A percentile compares a stretch with the other conserved stretches of the same genome.
Evolutionary conservation across 139 green algal genomes (phyloP).

Genomic region (Coelastrella sp.): DNA sequence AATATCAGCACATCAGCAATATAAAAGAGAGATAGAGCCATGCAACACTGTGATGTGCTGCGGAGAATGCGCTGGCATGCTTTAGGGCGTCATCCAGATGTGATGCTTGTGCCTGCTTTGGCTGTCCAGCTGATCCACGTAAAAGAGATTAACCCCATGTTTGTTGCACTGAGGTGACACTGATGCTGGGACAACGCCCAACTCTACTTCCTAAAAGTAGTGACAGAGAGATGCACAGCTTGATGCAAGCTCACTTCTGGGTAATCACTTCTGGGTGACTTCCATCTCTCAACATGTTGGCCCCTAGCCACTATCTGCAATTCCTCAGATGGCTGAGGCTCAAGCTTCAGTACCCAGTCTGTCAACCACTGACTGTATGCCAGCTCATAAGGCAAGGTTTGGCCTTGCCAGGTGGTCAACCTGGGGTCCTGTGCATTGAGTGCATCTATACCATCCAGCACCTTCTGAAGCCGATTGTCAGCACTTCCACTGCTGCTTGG

Average conservation of each 20-base stretch:
- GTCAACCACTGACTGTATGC: slow-evolving; percentile 47
- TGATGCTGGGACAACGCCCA: too few species aligned
- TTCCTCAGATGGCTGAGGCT: slow-evolving; percentile 55
- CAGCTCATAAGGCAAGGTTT: slow-evolving; percentile 59
- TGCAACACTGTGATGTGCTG: too few species aligned
- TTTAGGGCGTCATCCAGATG: too few species aligned
- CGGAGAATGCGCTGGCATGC: too few species aligned
- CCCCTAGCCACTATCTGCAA: slow-evolving; percentile 34
- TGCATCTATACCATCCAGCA: slow-evolving; percentile 47
- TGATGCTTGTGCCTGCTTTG: too few species aligned
- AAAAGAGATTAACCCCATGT: too few species aligned
- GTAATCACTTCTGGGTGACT: not conserved
- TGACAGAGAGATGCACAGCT: not conserved
- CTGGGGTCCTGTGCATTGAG: slow-evolving; percentile 54
- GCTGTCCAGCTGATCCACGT: not conserved
- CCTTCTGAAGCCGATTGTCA: slow-evolving; percentile 20
- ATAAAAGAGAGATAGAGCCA: too few species aligned
- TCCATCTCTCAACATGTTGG: slow-evolving; percentile 42
- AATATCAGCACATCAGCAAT: not conserved
- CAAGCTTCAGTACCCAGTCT: slow-evolving; percentile 56
- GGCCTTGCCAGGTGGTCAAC: slow-evolving; percentile 22
- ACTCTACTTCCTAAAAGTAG: slow-evolving; percentile 32
- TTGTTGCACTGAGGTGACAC: too few species aligned
- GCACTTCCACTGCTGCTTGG: not conserved
- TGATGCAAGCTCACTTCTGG: slow-evolving; percentile 4